Evolutionary conservation across 495 filamentous ascomycete species (phyloP), one percentile per base, ranked within the genome.

Genomic region (Aspergillus nanangensis): DNA sequence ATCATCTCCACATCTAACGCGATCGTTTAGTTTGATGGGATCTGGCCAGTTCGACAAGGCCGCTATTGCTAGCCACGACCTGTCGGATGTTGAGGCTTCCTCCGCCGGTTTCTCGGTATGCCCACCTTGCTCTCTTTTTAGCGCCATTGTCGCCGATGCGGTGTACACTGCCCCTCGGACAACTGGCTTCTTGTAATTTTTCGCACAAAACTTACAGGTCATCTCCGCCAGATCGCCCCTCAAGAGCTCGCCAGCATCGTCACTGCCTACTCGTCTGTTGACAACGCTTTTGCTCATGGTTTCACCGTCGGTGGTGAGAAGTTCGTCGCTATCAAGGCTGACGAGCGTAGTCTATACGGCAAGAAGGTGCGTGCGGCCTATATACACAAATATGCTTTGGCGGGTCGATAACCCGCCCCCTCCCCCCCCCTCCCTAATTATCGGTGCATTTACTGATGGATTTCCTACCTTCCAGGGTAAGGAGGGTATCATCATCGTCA

Each of bases 11-110:
- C 62, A 48, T 59, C 53, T 31, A 34, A 25, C 31, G 22, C 35
- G 42, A 39, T 41, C 23, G 47, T 40, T 18, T 48, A 91, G 91
- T 80, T 80, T 97, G 53, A 79, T 97, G 60, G 88, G 78, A 70
- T 82, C 77, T 53, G 82, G 82, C 57, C 85, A 93, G 66, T 71
- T 96, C 67, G 86, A 93, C 75, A 83, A 87, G 71, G 93, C 81
- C 56, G 87, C 87, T 60, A 94, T 96, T 66, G 81, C 92, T 72
- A 88, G 83, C 69, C 71, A 67, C 47, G 82, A 84, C 50, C 88
- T 90, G 60, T 86, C 88, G 61, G 88, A 82, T 62, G 75, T 83
- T 53, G 95, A 91, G 88, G 91, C 91, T 45, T 60, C 72, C n/a
- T 78, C 81, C 17, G 14, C 76, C 15, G 79, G 72, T 49, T 94